These are phyloP conservation scores for Globisporangium echinulatum DNA, from an alignment of 352 stramenopile genomes.

Conservation along the genomic window DNA sequence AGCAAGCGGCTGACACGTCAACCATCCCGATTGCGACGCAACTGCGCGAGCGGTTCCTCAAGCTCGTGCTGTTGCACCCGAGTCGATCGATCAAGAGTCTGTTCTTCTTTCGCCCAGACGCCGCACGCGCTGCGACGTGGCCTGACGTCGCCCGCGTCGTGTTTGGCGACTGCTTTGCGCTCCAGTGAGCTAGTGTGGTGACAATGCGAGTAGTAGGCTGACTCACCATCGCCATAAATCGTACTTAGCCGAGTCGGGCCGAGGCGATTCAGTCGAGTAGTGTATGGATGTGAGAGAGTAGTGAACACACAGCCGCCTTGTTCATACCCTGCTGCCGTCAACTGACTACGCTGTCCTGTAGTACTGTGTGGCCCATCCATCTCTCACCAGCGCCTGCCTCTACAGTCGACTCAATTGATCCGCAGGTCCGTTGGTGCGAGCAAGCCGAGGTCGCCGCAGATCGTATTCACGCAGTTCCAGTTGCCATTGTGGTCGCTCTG, in stretches of 20 bases:
- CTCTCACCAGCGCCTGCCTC: too few relatives aligned
- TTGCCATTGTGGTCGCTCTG: constrained; percentile 90
- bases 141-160: constrained; percentile 50
- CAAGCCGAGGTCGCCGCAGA: constrained; percentile 64
- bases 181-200: neutral
- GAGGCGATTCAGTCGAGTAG: too few relatives aligned
- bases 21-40: neutral
- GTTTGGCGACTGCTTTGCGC: constrained; percentile 55
- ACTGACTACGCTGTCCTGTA: too few relatives aligned
- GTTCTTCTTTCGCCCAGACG: constrained; percentile 63
- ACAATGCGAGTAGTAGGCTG: too few relatives aligned
- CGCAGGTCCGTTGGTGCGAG: constrained; percentile 22
- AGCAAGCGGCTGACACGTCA: constrained; percentile 5
- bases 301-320: neutral
- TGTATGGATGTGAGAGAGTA: neutral
- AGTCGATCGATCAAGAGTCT: constrained; percentile 61
- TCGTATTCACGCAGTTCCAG: constrained; percentile 89
- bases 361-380: too few relatives aligned
- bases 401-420: constrained; percentile 5
- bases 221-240: too few relatives aligned
- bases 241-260: too few relatives aligned
- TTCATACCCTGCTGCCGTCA: too few relatives aligned
- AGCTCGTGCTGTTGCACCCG: constrained; percentile 71
- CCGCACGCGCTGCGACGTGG: constrained; percentile 35
- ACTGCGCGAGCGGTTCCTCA: constrained; percentile 61